Conservation (phyloP, 306 rosid species). For the Fragaria iinumae region DNA sequence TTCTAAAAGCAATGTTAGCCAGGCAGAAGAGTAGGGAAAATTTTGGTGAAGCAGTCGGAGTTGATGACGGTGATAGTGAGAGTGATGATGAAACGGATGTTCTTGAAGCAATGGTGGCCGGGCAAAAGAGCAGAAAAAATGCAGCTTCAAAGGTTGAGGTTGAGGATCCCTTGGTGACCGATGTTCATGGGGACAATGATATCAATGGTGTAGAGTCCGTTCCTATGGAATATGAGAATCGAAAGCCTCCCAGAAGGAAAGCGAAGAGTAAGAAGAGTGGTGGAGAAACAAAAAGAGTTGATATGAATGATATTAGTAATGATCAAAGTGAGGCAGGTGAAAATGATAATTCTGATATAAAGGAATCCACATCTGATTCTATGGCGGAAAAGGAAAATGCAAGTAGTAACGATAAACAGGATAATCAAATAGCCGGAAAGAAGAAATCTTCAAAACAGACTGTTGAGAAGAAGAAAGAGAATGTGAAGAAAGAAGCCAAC, state of each 20-base stretch:
- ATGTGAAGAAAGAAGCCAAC: constrained; percentile 42
- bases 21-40: not conserved
- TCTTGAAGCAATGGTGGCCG: constrained; percentile 72
- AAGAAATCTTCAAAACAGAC: constrained; percentile 45
- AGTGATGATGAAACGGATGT: constrained; percentile 44
- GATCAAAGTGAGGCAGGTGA: constrained; percentile 30
- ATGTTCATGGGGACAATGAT: constrained; percentile 42
- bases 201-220: constrained; percentile 25
- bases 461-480: constrained; percentile 45
- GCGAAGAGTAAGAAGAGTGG: constrained; percentile 47
- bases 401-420: constrained; percentile 30
- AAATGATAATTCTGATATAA: constrained; percentile 27
- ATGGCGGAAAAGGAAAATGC: constrained; percentile 21
- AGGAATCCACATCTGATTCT: constrained; percentile 43
- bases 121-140: constrained; percentile 48
- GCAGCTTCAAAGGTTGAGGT: constrained; percentile 28
- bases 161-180: constrained; percentile 23
- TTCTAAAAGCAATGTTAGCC: not conserved
- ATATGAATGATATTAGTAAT: constrained; percentile 17
- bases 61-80: constrained; percentile 20
- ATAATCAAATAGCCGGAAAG: constrained; percentile 34
- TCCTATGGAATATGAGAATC: constrained; percentile 51
- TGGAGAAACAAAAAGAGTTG: constrained; percentile 34
- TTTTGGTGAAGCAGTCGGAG: constrained; percentile 27
- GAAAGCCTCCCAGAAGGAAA: constrained; percentile 51